phyloP scores from a whole-genome alignment of 2,329 filamentous ascomycete species.

The Diplodia sapinea region DNA sequence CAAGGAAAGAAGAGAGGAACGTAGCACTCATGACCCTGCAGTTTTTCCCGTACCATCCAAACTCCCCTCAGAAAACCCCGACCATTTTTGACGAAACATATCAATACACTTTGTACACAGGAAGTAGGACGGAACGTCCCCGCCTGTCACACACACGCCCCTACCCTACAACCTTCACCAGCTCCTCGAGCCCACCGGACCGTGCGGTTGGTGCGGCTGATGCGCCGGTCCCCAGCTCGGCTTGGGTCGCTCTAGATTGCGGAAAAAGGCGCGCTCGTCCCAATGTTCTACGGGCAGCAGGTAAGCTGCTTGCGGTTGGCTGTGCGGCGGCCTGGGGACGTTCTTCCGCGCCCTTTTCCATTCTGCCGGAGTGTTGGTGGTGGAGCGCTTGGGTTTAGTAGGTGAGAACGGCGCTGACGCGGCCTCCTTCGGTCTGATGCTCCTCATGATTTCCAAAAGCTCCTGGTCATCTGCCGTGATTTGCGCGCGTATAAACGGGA shows the following conservation, averaged over 20 bases:
- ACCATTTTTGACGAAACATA: not conserved
- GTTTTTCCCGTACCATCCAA: not conserved
- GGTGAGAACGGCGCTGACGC: not conserved
- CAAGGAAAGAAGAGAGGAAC: not conserved
- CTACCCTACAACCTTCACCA: not conserved
- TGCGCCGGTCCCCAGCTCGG: not conserved
- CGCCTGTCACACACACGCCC: not conserved
- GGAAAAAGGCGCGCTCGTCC: conserved; percentile 2
- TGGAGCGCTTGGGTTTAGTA: not conserved
- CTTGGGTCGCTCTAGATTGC: not conserved
- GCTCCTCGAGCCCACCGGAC: not conserved
- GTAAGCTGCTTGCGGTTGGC: not conserved
- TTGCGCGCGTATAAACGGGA: conserved; percentile 80
- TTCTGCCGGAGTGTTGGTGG: not conserved
- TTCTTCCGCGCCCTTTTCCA: not conserved
- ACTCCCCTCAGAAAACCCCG: not conserved
- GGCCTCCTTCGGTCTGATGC: not conserved
- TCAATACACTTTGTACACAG: conserved; percentile 12
- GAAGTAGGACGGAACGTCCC: not conserved
- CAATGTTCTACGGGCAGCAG: conserved; percentile 1
- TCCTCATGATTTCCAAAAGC: conserved; percentile 71
- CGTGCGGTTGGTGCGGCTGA: conserved; percentile 4
- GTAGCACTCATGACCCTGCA: not conserved
- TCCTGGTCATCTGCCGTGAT: conserved; percentile 77
- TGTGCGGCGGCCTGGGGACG: conserved; percentile 15